phyloP scores from a whole-genome alignment of 352 stramenopile species.

The Pythium aquatile region DNA sequence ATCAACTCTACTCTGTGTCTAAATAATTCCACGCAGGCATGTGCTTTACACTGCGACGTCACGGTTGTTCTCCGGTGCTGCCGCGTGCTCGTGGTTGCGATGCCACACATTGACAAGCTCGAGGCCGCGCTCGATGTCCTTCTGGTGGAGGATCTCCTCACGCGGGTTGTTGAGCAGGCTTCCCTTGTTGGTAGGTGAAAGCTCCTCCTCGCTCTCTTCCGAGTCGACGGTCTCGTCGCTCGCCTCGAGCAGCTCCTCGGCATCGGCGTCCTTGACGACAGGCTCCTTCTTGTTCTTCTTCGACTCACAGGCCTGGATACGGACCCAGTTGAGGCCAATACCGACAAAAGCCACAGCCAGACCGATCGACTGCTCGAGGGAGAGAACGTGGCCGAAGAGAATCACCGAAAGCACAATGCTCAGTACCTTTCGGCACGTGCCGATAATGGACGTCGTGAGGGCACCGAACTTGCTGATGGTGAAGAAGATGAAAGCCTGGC shows the following conservation, averaged over 20 bases:
- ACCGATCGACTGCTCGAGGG: slow-evolving; percentile 60
- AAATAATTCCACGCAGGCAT: slow-evolving; percentile 17
- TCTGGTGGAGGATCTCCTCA: slow-evolving; percentile 34
- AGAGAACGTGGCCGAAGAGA: slow-evolving; percentile 77
- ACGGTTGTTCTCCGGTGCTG: neutral
- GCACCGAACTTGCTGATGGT: slow-evolving; percentile 87
- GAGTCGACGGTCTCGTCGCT: slow-evolving; percentile 67
- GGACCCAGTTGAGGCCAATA: slow-evolving; percentile 81
- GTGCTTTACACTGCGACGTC: neutral
- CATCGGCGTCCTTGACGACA: slow-evolving; percentile 35
- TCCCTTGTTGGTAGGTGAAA: slow-evolving; percentile 23
- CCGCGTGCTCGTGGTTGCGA: slow-evolving; percentile 34
- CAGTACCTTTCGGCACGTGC: slow-evolving; percentile 83
- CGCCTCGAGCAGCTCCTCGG: slow-evolving; percentile 54
- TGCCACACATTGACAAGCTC: slow-evolving; percentile 75
- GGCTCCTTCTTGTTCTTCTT: slow-evolving; percentile 32
- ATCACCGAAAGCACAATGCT: slow-evolving; percentile 85
- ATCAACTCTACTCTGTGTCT: slow-evolving; percentile 12
- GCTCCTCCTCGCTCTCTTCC: slow-evolving; percentile 44
- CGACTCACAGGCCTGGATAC: slow-evolving; percentile 47
- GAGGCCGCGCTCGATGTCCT: slow-evolving; percentile 55
- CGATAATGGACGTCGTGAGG: slow-evolving; percentile 82
- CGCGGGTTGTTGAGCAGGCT: slow-evolving; percentile 31
- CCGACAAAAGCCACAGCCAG: slow-evolving; percentile 63
- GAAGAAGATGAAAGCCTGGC: slow-evolving; percentile 87